phyloP scores from a whole-genome alignment of 2,329 filamentous ascomycete genomes.

The Pseudofabraea citricarpa region DNA sequence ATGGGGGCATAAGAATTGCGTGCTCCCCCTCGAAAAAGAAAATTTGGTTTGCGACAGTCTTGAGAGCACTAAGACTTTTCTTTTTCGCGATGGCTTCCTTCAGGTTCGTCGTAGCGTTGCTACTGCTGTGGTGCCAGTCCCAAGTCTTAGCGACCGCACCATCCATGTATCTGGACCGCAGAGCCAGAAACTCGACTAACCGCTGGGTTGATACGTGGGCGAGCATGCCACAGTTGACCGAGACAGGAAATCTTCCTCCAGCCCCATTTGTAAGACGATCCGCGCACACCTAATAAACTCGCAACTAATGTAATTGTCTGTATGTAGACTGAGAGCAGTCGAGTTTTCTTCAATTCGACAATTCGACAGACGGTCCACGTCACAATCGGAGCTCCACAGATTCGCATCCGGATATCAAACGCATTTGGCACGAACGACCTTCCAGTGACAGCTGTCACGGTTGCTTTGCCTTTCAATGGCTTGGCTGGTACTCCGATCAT shows the following conservation, averaged over 20 bases:
- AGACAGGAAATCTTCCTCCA: slow-evolving; percentile 56
- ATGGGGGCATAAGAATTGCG: too few species aligned
- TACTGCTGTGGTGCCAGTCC: too few species aligned
- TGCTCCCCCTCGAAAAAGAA: too few species aligned
- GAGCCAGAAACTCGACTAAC: not conserved
- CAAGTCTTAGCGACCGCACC: too few species aligned
- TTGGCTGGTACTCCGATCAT: slow-evolving; percentile 49
- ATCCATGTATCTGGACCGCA: not conserved
- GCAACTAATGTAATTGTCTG: too few species aligned
- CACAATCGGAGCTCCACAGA: slow-evolving; percentile 48
- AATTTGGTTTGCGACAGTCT: too few species aligned
- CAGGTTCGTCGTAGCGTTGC: not conserved
- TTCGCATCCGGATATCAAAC: slow-evolving; percentile 62
- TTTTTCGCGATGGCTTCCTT: too few species aligned
- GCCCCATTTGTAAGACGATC: slow-evolving; percentile 47
- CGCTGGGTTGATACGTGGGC: slow-evolving; percentile 60
- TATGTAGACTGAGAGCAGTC: slow-evolving; percentile 29
- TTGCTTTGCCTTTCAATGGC: slow-evolving; percentile 51
- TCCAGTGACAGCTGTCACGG: slow-evolving; percentile 52
- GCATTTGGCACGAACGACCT: slow-evolving; percentile 57
- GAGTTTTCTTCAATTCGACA: slow-evolving; percentile 57
- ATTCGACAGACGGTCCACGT: slow-evolving; percentile 62
- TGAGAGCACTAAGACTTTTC: too few species aligned
- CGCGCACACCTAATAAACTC: too few species aligned
- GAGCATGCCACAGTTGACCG: slow-evolving; percentile 61